A percentile compares a stretch with the other conserved stretches of the same genome.
phyloP scores from a whole-genome alignment of 177 flowering plant genomes.

The Vitis hybrid region DNA sequence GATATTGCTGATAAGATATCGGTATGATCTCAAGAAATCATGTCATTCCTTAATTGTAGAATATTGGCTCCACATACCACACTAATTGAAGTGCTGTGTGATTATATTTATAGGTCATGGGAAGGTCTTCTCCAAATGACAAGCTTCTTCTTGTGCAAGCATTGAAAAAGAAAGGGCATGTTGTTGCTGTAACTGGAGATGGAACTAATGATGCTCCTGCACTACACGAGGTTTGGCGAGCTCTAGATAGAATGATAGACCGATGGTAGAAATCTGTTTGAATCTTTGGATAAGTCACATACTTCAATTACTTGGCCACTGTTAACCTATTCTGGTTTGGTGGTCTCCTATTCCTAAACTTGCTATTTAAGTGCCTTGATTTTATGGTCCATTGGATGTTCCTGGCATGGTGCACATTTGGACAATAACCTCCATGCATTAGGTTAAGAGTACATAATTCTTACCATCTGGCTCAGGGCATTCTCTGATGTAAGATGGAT shows the following conservation, averaged over 20 bases:
- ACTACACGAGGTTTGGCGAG: slow-evolving; percentile 69
- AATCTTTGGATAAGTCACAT: background rate
- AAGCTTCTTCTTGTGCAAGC: slow-evolving; percentile 94
- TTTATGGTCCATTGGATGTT: too few relatives aligned
- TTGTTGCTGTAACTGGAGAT: slow-evolving; percentile 98
- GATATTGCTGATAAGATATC: slow-evolving; percentile 68
- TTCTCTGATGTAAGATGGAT: too few relatives aligned
- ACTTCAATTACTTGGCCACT: background rate
- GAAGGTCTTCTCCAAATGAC: slow-evolving; percentile 97
- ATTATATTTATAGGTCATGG: slow-evolving; percentile 73
- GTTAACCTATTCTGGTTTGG: background rate
- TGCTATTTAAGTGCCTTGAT: too few relatives aligned
- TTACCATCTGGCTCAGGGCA: too few relatives aligned
- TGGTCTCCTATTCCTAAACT: background rate
- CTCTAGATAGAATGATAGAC: background rate
- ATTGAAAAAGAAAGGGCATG: slow-evolving; percentile 71
- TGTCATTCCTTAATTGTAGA: too few relatives aligned
- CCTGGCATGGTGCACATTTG: too few relatives aligned
- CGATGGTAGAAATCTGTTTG: slow-evolving; percentile 2
- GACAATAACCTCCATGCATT: too few relatives aligned
- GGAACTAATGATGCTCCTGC: slow-evolving; percentile 99
- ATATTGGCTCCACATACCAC: too few relatives aligned
- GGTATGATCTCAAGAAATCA: slow-evolving; percentile 36
- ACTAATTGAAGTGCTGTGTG: background rate
- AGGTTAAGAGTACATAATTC: too few relatives aligned